Evolutionary conservation across 768 basidiomycete genomes (phyloP).

Genomic region (Russula ochroleuca): DNA sequence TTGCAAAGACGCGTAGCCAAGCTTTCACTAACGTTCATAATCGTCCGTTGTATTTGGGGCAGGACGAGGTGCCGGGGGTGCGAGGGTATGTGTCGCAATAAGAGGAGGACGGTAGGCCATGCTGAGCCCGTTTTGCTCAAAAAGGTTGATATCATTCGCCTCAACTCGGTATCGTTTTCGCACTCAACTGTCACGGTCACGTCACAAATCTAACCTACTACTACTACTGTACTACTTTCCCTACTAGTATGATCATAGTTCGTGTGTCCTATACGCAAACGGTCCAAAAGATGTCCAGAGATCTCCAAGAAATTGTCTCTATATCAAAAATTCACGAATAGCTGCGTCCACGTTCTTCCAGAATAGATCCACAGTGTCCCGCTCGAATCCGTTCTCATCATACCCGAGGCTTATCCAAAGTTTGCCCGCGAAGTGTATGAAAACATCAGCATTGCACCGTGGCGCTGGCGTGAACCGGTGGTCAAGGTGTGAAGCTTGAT

Average conservation of each 20-base stretch:
- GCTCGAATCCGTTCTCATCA: conserved; percentile 71
- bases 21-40: conserved; percentile 56
- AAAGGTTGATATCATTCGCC: conserved; percentile 27
- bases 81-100: conserved; percentile 5
- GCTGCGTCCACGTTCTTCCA: conserved; percentile 57
- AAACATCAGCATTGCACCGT: conserved; percentile 77
- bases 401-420: conserved; percentile 79
- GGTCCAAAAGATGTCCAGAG: conserved; percentile 4
- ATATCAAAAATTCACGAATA: conserved; percentile 55
- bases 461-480: conserved; percentile 78
- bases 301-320: conserved; percentile 13
- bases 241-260: neutral
- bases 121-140: conserved; percentile 25
- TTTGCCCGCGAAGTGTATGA: conserved; percentile 68
- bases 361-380: conserved; percentile 55
- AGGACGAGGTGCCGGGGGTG: conserved; percentile 11
- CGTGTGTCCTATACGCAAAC: neutral
- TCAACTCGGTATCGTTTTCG: neutral
- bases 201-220: neutral
- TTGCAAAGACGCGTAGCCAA: conserved; percentile 9
- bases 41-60: conserved; percentile 53
- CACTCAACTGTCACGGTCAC: neutral
- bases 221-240: neutral
- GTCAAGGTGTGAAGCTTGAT: conserved; percentile 69
- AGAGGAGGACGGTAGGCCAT: conserved; percentile 27